phyloP scores from a whole-genome alignment of 129 eudicot genomes.

The Kitagawia praeruptora region DNA sequence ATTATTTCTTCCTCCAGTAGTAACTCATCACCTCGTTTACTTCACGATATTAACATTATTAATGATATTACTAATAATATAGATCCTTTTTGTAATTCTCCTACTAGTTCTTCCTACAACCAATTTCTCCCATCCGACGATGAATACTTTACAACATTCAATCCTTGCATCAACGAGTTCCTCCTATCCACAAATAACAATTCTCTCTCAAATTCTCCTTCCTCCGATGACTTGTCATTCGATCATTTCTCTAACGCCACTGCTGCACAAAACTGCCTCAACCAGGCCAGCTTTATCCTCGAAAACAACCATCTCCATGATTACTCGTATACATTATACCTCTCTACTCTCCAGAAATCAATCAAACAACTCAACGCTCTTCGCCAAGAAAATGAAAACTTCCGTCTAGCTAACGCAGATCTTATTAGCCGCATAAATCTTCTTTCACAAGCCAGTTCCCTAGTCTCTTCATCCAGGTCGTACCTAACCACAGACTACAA shows the following conservation, averaged over 20 bases:
- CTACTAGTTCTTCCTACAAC: slow-evolving; percentile 35
- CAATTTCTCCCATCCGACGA: slow-evolving; percentile 25
- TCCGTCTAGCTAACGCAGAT: slow-evolving; percentile 51
- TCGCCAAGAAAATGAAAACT: slow-evolving; percentile 47
- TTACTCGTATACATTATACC: slow-evolving; percentile 39
- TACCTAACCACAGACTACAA: slow-evolving; percentile 26
- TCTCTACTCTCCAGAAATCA: slow-evolving; percentile 49
- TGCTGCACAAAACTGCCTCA: slow-evolving; percentile 38
- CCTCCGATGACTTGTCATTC: slow-evolving; percentile 38
- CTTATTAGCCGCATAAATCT: slow-evolving; percentile 34
- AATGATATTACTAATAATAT: background rate
- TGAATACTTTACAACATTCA: slow-evolving; percentile 9
- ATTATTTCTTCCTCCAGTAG: slow-evolving; percentile 8
- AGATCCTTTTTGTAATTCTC: slow-evolving; percentile 15
- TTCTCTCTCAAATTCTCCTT: slow-evolving; percentile 30
- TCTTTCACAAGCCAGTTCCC: slow-evolving; percentile 38
- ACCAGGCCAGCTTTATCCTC: slow-evolving; percentile 50
- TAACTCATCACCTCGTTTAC: slow-evolving; percentile 13
- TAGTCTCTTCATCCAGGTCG: slow-evolving; percentile 25
- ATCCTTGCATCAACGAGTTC: slow-evolving; percentile 27
- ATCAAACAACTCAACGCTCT: slow-evolving; percentile 51
- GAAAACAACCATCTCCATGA: slow-evolving; percentile 65
- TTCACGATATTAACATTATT: slow-evolving; percentile 9
- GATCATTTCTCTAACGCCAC: slow-evolving; percentile 31
- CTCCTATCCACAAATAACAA: slow-evolving; percentile 24